Evolutionary conservation across 2,329 filamentous ascomycete genomes (phyloP).

Genomic region (Aspergillus tubingensis): DNA sequence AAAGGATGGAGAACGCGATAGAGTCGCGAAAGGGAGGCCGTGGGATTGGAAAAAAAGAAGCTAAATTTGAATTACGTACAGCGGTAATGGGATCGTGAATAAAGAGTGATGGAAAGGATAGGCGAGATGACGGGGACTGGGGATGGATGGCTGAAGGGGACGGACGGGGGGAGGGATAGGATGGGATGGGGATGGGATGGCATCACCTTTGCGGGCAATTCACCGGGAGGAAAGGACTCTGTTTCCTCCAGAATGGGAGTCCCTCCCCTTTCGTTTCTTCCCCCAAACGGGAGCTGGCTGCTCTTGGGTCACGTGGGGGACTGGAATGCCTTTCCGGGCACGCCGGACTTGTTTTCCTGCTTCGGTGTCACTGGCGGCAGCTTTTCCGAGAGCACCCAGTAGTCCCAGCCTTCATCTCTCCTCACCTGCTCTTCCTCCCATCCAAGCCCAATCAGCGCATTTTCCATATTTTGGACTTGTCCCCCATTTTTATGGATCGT

Average conservation of each 20-base stretch:
- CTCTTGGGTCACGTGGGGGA: not conserved
- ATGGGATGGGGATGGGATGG: not conserved
- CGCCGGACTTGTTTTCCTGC: too few species aligned
- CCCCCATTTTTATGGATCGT: not conserved
- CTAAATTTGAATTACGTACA: not conserved
- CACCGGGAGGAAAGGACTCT: too few species aligned
- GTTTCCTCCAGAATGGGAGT: not conserved
- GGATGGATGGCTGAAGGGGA: not conserved
- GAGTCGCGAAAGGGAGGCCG: constrained; percentile 1
- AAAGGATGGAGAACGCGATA: constrained; percentile 7
- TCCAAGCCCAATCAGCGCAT: not conserved
- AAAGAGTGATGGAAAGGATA: not conserved
- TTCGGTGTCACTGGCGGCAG: not conserved
- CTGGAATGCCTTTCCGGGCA: not conserved
- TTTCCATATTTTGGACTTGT: not conserved
- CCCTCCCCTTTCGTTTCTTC: not conserved
- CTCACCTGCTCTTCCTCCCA: not conserved
- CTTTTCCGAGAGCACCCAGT: not conserved
- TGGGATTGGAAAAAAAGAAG: not conserved
- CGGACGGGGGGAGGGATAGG: not conserved
- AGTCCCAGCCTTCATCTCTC: not conserved
- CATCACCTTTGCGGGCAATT: not conserved
- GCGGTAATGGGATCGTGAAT: not conserved
- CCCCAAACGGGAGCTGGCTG: not conserved
- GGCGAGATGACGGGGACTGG: not conserved